Conservation (phyloP, 441 rosid species). For the Gossypium trilobum region DNA sequence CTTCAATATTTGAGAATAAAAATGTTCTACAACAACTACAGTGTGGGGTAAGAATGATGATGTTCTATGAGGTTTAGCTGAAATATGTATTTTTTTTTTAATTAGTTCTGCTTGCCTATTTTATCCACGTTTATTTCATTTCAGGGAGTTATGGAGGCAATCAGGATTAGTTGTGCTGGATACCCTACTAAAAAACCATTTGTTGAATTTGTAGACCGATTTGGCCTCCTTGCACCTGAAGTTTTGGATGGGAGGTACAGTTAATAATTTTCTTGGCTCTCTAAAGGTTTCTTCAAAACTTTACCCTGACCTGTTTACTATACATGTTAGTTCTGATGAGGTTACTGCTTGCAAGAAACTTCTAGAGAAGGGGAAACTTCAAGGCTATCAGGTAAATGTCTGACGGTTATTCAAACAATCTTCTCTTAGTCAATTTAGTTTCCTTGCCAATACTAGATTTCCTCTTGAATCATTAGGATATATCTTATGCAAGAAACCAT, state of each 20-base stretch:
- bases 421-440: neutral
- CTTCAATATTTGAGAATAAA: conserved; percentile 82
- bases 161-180: conserved; percentile 97
- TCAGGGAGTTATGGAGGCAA: conserved; percentile 99
- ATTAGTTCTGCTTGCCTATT: conserved; percentile 10
- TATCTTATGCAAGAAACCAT: neutral
- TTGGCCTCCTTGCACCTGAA: conserved; percentile 86
- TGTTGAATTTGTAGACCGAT: conserved; percentile 78
- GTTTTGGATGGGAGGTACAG: conserved; percentile 71
- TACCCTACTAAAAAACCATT: conserved; percentile 87
- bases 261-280: conserved; percentile 6
- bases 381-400: conserved; percentile 78
- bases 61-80: conserved; percentile 4
- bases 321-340: conserved; percentile 66
- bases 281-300: conserved; percentile 8
- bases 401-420: conserved; percentile 13
- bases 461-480: neutral
- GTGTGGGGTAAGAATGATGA: conserved; percentile 77
- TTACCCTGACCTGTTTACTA: conserved; percentile 18
- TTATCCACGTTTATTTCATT: conserved; percentile 5
- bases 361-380: conserved; percentile 65
- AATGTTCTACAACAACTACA: conserved; percentile 82
- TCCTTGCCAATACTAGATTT: neutral
- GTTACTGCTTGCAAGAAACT: conserved; percentile 84
- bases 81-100: neutral